A percentile compares a stretch with the other conserved stretches of the same genome.
Conservation (phyloP, 1,284 basidiomycete species). For the Marasmius oreades region DNA sequence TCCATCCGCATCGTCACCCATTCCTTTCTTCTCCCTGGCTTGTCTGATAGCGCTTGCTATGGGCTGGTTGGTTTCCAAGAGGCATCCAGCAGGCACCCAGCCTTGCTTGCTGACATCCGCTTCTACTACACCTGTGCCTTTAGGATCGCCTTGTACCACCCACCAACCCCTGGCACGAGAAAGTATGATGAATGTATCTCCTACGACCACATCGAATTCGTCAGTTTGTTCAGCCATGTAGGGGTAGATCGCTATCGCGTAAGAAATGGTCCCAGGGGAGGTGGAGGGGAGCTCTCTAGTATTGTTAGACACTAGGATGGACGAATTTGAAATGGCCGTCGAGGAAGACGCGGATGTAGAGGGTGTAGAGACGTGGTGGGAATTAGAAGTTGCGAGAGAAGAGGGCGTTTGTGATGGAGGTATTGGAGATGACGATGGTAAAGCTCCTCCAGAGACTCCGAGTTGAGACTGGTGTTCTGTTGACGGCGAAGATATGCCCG, state of each 20-base stretch:
- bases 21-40: conserved; percentile 56
- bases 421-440: neutral
- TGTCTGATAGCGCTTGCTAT: conserved; percentile 76
- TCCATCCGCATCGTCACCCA: conserved; percentile 42
- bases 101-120: conserved; percentile 75
- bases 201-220: conserved; percentile 96
- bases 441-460: conserved; percentile 15
- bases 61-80: conserved; percentile 88
- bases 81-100: conserved; percentile 90
- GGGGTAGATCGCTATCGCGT: conserved; percentile 89
- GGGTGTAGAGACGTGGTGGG: conserved; percentile 6
- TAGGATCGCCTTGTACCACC: conserved; percentile 94
- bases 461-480: conserved; percentile 44
- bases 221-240: conserved; percentile 97
- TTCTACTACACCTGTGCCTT: conserved; percentile 78
- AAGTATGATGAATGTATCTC: conserved; percentile 90
- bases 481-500: conserved; percentile 55
- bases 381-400: conserved; percentile 9
- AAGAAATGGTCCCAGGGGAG: conserved; percentile 65
- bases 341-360: neutral
- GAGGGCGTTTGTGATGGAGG: conserved; percentile 8
- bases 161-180: conserved; percentile 97
- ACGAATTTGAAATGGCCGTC: conserved; percentile 20
- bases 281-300: conserved; percentile 45
- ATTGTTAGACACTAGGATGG: no score